Evolutionary conservation across 2,329 filamentous ascomycete species (phyloP).

Genomic region (Dactylellina cionopaga): DNA sequence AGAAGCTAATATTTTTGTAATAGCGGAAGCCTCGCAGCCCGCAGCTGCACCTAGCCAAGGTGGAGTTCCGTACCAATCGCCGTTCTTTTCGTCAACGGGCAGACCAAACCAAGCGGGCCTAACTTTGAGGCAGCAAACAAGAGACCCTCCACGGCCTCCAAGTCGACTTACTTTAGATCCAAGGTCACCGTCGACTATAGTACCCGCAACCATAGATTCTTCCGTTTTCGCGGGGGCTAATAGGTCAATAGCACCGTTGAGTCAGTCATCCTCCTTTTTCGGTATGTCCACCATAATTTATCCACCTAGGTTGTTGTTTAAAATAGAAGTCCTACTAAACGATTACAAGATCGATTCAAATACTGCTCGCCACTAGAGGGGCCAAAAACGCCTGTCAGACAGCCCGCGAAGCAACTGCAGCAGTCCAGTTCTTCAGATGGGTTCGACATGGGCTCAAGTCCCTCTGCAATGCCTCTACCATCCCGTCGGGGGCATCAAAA

Average conservation of each 20-base stretch:
- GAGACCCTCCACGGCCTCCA: constrained; percentile 14
- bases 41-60: background rate
- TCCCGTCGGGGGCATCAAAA: constrained; percentile 9
- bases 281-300: constrained; percentile 8
- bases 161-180: constrained; percentile 18
- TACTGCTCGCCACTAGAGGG: constrained; percentile 11
- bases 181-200: constrained; percentile 11
- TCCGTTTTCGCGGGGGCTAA: background rate
- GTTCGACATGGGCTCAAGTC: constrained; percentile 28
- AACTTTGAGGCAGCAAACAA: constrained; percentile 3
- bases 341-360: constrained; percentile 50
- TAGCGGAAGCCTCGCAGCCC: background rate
- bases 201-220: background rate
- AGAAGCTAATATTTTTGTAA: background rate
- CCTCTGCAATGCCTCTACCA: constrained; percentile 16
- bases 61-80: constrained; percentile 11
- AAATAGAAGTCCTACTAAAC: too few species aligned
- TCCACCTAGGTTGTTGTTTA: too few species aligned
- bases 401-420: constrained; percentile 6
- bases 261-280: constrained; percentile 19
- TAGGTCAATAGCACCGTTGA: background rate
- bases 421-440: constrained; percentile 33
- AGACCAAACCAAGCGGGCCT: background rate
- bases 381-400: constrained; percentile 27
- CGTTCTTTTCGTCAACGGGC: constrained; percentile 17